phyloP scores from a whole-genome alignment of 2,329 filamentous ascomycete genomes.

The Penicillium sp. region DNA sequence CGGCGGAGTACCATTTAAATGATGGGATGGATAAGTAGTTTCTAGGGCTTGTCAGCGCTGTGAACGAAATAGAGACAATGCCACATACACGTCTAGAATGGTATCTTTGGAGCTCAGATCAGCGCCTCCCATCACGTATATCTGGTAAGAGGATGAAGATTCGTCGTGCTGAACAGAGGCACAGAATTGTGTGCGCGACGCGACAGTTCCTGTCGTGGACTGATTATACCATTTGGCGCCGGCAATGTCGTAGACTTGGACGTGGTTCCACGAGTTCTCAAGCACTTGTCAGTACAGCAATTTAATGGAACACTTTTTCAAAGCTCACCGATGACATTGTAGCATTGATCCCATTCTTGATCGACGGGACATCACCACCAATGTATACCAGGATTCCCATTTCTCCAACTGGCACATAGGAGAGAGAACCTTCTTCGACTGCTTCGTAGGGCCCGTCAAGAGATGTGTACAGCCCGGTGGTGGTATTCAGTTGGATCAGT shows the following conservation, averaged over 20 bases:
- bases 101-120: slow-evolving; percentile 9
- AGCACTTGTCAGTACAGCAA: neutral
- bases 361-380: slow-evolving; percentile 19
- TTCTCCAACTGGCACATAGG: slow-evolving; percentile 11
- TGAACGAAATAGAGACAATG: neutral
- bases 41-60: neutral
- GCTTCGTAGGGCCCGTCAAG: slow-evolving; percentile 11
- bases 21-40: slow-evolving; percentile 20
- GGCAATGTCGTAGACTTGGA: slow-evolving; percentile 18
- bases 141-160: slow-evolving; percentile 12
- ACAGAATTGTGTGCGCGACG: slow-evolving; percentile 18
- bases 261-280: slow-evolving; percentile 16
- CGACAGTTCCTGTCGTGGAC: slow-evolving; percentile 14
- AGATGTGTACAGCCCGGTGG: slow-evolving; percentile 7
- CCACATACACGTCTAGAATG: slow-evolving; percentile 11
- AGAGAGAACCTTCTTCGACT: slow-evolving; percentile 12
- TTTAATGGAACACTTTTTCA: neutral
- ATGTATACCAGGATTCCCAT: slow-evolving; percentile 16
- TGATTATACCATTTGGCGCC: slow-evolving; percentile 20
- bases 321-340: slow-evolving; percentile 7
- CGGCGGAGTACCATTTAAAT: slow-evolving; percentile 19
- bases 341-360: slow-evolving; percentile 11
- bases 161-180: slow-evolving; percentile 15
- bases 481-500: slow-evolving; percentile 18
- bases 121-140: slow-evolving; percentile 16